Evolutionary conservation across 805 yeast species (phyloP), one percentile per base, ranked within the genome.

Genomic region (Yarrowia divulgata): DNA sequence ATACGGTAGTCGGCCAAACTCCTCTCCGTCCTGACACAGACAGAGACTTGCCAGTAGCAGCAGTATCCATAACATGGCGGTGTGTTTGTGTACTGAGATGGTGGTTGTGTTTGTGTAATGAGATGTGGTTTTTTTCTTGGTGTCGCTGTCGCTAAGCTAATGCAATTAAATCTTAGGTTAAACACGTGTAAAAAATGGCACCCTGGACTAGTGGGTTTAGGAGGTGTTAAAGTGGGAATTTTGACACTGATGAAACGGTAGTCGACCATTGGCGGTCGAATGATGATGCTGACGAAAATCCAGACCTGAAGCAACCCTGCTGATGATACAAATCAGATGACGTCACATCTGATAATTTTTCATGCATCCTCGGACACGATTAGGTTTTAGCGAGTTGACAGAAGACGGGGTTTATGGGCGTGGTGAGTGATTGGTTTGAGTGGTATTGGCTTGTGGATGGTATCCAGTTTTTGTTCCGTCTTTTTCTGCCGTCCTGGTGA

Each of bases 1-100:
- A 5, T 34, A 34, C 14, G 66, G 42, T 2, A 16, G 1, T 13
- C 52, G 48, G 13, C 34, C 19, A 14, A 60, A 42, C 16, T 43
- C 66, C 8, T 60, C 29, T 23, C 29, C 66, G 32, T 60, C 52
- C n/a, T 60, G 66, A 23, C 29, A 23, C 29, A 23, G 29, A 23
- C 29, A 23, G 29, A 23, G 29, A 23, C 29, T 23, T 23, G 29
- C 29, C 29, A 23, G 29, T 16, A 42, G 45, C n/a, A 43, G 48
- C 23, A 43, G 5, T 43, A 12, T n/a, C 62, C 62, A 55, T 19
- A 37, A 8, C 62, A 55, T 55, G 46, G 23, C 16, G 52, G 14
- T 43, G 48, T 43, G 12, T 40, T 16, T 40, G 40, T 39, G 40
- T 39, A 4, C 10, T 10, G 9, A 13, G 9, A 10, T 3, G 9